Evolutionary conservation across 164 flowering plant genomes (phyloP), one percentile per base, ranked within the genome.

Genomic region (Aristolochia californica): DNA sequence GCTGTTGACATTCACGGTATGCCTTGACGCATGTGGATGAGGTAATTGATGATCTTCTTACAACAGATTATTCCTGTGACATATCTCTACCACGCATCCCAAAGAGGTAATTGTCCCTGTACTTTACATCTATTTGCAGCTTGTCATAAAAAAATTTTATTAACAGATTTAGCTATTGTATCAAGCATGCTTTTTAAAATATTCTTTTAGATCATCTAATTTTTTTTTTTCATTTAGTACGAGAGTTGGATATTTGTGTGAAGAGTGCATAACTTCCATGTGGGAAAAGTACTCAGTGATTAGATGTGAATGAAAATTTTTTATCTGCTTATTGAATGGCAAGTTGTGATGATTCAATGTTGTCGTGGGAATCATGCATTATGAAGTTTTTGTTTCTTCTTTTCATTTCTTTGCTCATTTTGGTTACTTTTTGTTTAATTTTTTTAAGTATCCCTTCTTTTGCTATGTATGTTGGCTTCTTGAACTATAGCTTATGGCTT

Each of bases 11-110:
- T 38, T 53, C 80, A 91, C 95, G 61, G 0, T 94, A 69, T 69
- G 1, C 69, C n/a, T 77, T 94, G 83, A 81, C 88, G 1, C 99
- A 88, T 66, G 93, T 94, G 66, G 99, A 94, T 78, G 96, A 88
- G 74, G 71, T 85, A 38, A 84, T 94, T 49, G 97, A 94, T 75
- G 97, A 94, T 53, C 89, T 94, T 22, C 65, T 94, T 49, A 90
- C 91, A 14, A 83, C 66, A 58, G 99, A 94, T 73, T 86, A 90
- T 66, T 85, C 99, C 1, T 94, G 97, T 62, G 96, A 94, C 59
- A 72, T 94, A 73, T 96, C 96, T 5, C 11, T 94, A 72, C 97
- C 97, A 0, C 87, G 97, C 0, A 80, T 94, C 28, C 85, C 86
- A 76, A 94, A 84, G 75, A 87, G 99, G 97, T 91, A 28, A 58